Evolutionary conservation across 352 stramenopile genomes (phyloP).

Genomic region (Pythium catenulatum): DNA sequence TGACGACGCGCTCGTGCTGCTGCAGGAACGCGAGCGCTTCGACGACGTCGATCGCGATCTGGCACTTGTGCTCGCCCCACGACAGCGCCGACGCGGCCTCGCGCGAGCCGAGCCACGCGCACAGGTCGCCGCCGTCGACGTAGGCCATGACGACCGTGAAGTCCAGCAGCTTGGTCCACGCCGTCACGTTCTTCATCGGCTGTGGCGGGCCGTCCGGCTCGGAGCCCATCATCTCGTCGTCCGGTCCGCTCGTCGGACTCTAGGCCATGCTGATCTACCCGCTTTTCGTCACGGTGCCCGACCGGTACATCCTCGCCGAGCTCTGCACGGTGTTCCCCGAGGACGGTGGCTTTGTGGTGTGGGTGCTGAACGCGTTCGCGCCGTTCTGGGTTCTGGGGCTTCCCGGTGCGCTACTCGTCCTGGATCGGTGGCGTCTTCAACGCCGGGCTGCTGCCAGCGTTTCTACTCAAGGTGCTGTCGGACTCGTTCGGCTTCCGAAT

Average conservation of each 20-base stretch:
- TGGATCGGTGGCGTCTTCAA: conserved; percentile 88
- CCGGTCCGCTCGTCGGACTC: conserved; percentile 78
- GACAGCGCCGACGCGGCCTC: conserved; percentile 67
- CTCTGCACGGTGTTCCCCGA: conserved; percentile 94
- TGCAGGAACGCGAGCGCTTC: conserved; percentile 87
- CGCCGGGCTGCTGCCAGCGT: conserved; percentile 75
- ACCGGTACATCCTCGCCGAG: conserved; percentile 94
- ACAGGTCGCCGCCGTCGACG: conserved; percentile 84
- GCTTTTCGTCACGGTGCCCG: conserved; percentile 92
- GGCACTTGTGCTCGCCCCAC: conserved; percentile 81
- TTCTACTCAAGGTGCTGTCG: conserved; percentile 44
- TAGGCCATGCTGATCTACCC: conserved; percentile 89
- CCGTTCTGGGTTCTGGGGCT: conserved; percentile 89
- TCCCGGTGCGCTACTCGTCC: conserved; percentile 82
- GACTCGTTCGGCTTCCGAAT: conserved; percentile 65
- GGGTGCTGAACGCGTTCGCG: conserved; percentile 94
- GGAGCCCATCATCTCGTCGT: conserved; percentile 54
- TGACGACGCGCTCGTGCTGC: no score
- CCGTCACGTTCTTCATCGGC: conserved; percentile 60
- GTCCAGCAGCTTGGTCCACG: conserved; percentile 77
- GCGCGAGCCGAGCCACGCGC: conserved; percentile 69
- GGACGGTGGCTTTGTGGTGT: conserved; percentile 87
- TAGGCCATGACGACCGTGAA: conserved; percentile 84
- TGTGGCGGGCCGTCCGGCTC: conserved; percentile 50
- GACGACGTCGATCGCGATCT: conserved; percentile 83